Percentiles rank a stretch among this genome's conserved stretches.
These are phyloP conservation scores for Pseudohalonectria lignicola DNA, from an alignment of 2,329 filamentous ascomycete genomes.

Conservation along the genomic window DNA sequence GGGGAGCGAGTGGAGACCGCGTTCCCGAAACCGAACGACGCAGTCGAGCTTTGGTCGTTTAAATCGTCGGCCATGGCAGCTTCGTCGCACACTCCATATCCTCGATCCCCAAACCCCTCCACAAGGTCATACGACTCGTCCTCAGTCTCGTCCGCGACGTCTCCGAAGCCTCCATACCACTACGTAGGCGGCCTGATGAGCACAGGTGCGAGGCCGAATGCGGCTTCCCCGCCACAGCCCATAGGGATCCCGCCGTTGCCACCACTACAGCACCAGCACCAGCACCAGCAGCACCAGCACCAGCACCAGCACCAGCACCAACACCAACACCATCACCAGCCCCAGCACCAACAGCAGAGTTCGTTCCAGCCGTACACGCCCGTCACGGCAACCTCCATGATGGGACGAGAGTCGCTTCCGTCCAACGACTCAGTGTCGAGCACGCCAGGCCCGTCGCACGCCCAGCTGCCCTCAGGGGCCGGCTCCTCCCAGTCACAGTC, in stretches of 20 bases:
- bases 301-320: constrained; percentile 11
- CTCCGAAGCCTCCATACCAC: constrained; percentile 40
- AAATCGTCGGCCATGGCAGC: constrained; percentile 38
- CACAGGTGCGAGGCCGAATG: constrained; percentile 36
- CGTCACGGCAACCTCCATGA: constrained; percentile 33
- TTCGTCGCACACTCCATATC: constrained; percentile 43
- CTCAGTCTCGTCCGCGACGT: constrained; percentile 50
- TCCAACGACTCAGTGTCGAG: constrained; percentile 45
- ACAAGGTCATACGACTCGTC: constrained; percentile 54
- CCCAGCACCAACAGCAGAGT: constrained; percentile 17
- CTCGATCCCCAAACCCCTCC: constrained; percentile 51
- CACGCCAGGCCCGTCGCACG: constrained; percentile 36
- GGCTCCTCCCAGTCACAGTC: constrained; percentile 22
- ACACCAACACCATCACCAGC: not conserved
- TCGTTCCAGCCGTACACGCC: constrained; percentile 43
- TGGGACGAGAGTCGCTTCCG: constrained; percentile 50
- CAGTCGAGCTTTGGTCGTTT: constrained; percentile 18
- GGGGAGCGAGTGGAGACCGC: constrained; percentile 24
- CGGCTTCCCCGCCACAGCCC: constrained; percentile 36
- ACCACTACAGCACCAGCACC: constrained; percentile 31
- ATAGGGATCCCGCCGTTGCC: constrained; percentile 41
- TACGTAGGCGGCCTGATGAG: constrained; percentile 43
- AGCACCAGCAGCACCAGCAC: too few relatives aligned
- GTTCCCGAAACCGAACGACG: constrained; percentile 17
- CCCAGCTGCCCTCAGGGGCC: constrained; percentile 10